These are phyloP conservation scores for Rubia tinctorum DNA, from an alignment of 305 asterid species.

Conservation along the genomic window DNA sequence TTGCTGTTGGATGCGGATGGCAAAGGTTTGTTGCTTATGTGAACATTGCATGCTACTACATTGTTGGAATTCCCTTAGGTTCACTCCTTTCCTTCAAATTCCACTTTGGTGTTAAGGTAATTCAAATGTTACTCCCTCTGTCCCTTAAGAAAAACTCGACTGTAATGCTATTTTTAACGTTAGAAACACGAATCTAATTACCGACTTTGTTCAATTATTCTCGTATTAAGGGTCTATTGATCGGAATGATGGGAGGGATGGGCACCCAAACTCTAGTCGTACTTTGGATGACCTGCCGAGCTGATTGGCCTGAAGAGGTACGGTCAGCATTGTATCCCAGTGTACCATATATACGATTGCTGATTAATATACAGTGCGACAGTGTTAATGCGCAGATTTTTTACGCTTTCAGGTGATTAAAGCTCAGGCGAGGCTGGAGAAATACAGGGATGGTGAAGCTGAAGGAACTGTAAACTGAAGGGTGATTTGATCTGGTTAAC, in stretches of 20 bases:
- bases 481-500: not conserved
- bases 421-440: constrained; percentile 37
- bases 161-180: not conserved
- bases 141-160: too few species aligned
- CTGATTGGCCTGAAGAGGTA: constrained; percentile 32
- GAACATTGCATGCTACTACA: constrained; percentile 60
- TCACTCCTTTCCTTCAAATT: constrained; percentile 27
- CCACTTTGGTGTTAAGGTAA: constrained; percentile 27
- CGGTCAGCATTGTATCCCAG: not conserved
- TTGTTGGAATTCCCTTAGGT: constrained; percentile 36
- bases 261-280: constrained; percentile 26
- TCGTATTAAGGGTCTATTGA: constrained; percentile 27
- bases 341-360: not conserved
- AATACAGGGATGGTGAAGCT: constrained; percentile 22
- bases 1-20: constrained; percentile 83
- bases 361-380: not conserved
- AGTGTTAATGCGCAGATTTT: not conserved
- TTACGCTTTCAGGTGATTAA: constrained; percentile 43
- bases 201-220: not conserved
- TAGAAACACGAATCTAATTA: not conserved
- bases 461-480: not conserved
- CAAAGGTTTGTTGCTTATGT: constrained; percentile 71
- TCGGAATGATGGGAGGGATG: constrained; percentile 31
- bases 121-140: not conserved
- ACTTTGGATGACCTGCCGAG: constrained; percentile 24